phyloP scores from a whole-genome alignment of 2,329 filamentous ascomycete species.

The Metarhizium anisopliae region DNA sequence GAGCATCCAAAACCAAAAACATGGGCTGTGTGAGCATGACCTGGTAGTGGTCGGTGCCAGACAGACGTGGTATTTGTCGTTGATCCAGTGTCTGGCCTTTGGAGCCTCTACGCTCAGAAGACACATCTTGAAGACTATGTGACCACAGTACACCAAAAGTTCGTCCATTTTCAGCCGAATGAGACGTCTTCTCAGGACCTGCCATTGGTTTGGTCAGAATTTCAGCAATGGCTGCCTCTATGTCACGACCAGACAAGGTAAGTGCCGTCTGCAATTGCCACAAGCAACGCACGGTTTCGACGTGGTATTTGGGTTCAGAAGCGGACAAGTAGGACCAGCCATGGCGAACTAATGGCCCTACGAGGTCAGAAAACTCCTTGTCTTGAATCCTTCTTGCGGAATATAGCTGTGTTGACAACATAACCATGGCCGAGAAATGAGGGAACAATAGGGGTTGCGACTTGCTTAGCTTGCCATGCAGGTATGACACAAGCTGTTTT shows the following conservation, averaged over 20 bases:
- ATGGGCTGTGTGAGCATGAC: constrained; percentile 72
- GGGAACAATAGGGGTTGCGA: constrained; percentile 36
- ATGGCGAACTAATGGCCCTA: constrained; percentile 58
- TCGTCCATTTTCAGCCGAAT: constrained; percentile 49
- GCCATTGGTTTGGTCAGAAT: constrained; percentile 40
- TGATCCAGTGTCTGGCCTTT: constrained; percentile 31
- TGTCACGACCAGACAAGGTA: constrained; percentile 56
- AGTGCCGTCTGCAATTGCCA: constrained; percentile 77
- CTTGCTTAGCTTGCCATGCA: constrained; percentile 37
- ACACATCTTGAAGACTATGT: constrained; percentile 60
- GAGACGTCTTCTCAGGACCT: background rate
- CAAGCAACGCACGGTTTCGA: constrained; percentile 78
- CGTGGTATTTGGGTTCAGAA: constrained; percentile 83
- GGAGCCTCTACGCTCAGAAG: constrained; percentile 41
- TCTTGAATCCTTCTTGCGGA: constrained; percentile 40
- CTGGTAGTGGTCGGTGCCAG: constrained; percentile 54
- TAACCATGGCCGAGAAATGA: constrained; percentile 49
- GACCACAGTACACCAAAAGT: constrained; percentile 74
- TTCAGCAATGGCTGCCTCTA: constrained; percentile 69
- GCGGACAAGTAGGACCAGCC: constrained; percentile 77
- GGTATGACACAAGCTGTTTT: constrained; percentile 38
- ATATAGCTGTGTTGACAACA: constrained; percentile 49
- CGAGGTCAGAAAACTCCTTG: constrained; percentile 50
- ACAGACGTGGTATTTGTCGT: constrained; percentile 32
- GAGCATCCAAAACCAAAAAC: constrained; percentile 70